These are phyloP conservation scores for Phytopythium cucurbitacearum DNA, from an alignment of 352 stramenopile genomes.

Conservation along the genomic window DNA sequence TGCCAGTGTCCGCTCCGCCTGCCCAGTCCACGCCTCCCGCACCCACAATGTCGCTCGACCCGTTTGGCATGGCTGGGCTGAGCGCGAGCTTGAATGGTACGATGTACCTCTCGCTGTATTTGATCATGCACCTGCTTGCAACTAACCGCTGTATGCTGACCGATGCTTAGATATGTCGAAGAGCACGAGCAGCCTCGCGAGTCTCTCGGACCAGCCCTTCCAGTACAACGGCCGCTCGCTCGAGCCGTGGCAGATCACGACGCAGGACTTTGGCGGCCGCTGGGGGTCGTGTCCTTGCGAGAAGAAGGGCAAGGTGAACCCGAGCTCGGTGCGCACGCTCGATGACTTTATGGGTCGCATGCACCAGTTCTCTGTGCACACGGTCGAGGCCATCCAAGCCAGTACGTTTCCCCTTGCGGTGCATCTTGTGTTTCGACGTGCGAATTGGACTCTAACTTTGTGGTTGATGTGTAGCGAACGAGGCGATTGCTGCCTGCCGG, in stretches of 20 bases:
- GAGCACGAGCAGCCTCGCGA: constrained; percentile 20
- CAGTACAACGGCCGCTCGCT: constrained; percentile 78
- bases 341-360: constrained; percentile 82
- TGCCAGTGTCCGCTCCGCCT: constrained; percentile 20
- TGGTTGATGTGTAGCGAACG: constrained; percentile 41
- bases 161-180: constrained; percentile 32
- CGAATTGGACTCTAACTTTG: constrained; percentile 6
- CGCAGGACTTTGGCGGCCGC: constrained; percentile 80
- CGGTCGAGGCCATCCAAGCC: constrained; percentile 76
- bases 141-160: constrained; percentile 4
- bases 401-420: constrained; percentile 47
- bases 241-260: constrained; percentile 85
- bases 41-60: constrained; percentile 39
- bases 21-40: constrained; percentile 11
- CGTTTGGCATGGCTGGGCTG: constrained; percentile 73
- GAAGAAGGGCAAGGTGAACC: constrained; percentile 82
- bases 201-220: constrained; percentile 35
- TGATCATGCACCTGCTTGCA: background rate
- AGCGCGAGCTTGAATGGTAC: constrained; percentile 66
- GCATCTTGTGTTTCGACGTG: background rate
- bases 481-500: constrained; percentile 80
- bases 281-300: constrained; percentile 82
- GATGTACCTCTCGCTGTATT: constrained; percentile 1
- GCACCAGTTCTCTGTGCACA: constrained; percentile 76
- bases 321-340: constrained; percentile 72